These are phyloP conservation scores for Pseudogymnoascus sp. DNA, from an alignment of 2,329 filamentous ascomycete species.

Conservation along the genomic window DNA sequence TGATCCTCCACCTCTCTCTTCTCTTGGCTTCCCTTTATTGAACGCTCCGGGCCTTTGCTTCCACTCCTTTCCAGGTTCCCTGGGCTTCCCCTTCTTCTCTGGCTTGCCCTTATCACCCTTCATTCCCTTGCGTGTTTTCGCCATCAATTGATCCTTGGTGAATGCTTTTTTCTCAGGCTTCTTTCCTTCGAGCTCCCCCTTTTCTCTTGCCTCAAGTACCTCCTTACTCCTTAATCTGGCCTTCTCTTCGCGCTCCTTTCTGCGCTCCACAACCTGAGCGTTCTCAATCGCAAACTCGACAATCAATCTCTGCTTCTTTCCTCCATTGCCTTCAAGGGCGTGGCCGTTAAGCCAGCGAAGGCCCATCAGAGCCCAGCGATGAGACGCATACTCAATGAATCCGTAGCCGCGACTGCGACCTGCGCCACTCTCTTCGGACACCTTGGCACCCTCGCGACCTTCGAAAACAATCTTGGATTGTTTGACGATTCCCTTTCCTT, in stretches of 20 bases:
- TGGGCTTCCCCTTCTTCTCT: slow-evolving; percentile 13
- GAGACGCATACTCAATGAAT: slow-evolving; percentile 92
- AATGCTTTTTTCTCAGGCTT: slow-evolving; percentile 26
- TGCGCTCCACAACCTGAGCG: slow-evolving; percentile 81
- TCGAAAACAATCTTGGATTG: slow-evolving; percentile 96
- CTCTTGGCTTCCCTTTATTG: slow-evolving; percentile 10
- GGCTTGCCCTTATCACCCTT: slow-evolving; percentile 21
- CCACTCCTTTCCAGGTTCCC: slow-evolving; percentile 11
- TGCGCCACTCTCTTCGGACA: slow-evolving; percentile 65
- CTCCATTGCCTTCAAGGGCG: slow-evolving; percentile 48
- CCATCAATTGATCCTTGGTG: slow-evolving; percentile 25
- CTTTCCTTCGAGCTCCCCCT: slow-evolving; percentile 25
- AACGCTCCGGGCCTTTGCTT: slow-evolving; percentile 7
- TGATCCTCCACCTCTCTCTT: slow-evolving; percentile 8
- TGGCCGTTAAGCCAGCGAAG: slow-evolving; percentile 87
- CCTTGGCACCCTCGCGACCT: slow-evolving; percentile 74
- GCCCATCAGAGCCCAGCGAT: slow-evolving; percentile 91
- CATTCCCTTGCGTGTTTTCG: slow-evolving; percentile 30
- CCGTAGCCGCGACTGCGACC: slow-evolving; percentile 89
- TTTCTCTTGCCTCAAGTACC: slow-evolving; percentile 27
- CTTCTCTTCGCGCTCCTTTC: slow-evolving; percentile 56
- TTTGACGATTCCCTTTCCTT: slow-evolving; percentile 75
- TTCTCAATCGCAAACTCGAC: slow-evolving; percentile 99
- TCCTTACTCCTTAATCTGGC: slow-evolving; percentile 34
- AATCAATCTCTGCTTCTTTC: slow-evolving; percentile 81